A percentile compares a stretch with the other conserved stretches of the same genome.
Conservation (phyloP, 2,329 filamentous ascomycete genomes). For the Fusarium vanettenii region DNA sequence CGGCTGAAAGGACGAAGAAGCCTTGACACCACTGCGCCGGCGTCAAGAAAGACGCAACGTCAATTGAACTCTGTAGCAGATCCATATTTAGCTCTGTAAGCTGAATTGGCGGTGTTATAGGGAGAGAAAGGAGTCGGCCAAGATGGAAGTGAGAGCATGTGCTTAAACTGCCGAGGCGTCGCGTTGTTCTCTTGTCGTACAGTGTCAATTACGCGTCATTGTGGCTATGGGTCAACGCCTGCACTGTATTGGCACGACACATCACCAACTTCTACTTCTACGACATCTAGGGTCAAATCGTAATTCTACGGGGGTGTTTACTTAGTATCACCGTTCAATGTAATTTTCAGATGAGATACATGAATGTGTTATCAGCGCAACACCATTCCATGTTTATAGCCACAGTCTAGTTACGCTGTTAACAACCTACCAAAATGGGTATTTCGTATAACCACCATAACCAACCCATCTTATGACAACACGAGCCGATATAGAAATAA, state of each 20-base stretch:
- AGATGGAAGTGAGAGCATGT: conserved; percentile 7
- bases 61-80: background rate
- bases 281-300: background rate
- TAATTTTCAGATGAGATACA: background rate
- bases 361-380: background rate
- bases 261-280: background rate
- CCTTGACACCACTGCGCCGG: conserved; percentile 56
- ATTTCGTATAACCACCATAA: background rate
- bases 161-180: conserved; percentile 2
- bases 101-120: background rate
- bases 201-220: background rate
- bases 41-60: conserved; percentile 18
- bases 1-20: conserved; percentile 59
- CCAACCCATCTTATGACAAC: background rate
- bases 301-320: background rate
- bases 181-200: background rate
- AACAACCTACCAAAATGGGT: fast-evolving
- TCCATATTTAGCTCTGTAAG: conserved; percentile 3
- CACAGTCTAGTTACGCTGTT: background rate
- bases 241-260: conserved; percentile 8
- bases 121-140: background rate
- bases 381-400: background rate
- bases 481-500: fast-evolving
- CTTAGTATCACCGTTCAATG: background rate
- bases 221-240: fast-evolving